Evolutionary conservation across 805 yeast species (phyloP), one percentile per base, ranked within the genome.

Genomic region (Starmerella vaccinii): DNA sequence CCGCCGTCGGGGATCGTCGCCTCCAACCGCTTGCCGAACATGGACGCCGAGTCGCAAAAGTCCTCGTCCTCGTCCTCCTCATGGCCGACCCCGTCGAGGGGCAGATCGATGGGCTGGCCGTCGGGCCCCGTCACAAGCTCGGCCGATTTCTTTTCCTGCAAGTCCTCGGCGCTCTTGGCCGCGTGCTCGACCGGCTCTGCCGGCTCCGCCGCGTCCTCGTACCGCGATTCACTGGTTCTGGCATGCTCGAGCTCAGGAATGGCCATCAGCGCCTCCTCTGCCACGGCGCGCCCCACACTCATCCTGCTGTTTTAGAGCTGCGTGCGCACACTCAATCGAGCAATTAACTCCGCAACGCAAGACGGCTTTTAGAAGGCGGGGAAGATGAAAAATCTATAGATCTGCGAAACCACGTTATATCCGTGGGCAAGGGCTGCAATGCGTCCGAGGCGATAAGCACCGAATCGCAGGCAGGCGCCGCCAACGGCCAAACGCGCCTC

Each of bases 1-100:
- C 82, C 80, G 2, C 78, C 76, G 41, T 81, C 84, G 5, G 78
- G 78, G 42, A 47, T 46, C 19, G 47, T 41, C 5, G 22, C 26
- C 42, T 47, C 51, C 15, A 47, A 46, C 13, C 16, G 22, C 18
- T 27, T 26, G 34, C 34, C 45, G 18, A 19, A 26, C 23, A 27
- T 19, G 5, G 45, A 41, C 16, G 45, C 45, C 23, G 45, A 21
- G 21, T 41, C 45, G 34, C 24, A 16, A 18, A 41, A 26, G 24
- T 29, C 45, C 16, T 41, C 45, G 18, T 41, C 33, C 18, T 37
- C 40, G 2, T 37, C 40, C 5, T 37, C 40, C 26, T 19, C 26
- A 9, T 16, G 26, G 16, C 21, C 26, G n/a, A 21, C 40, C 7
- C n/a, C 26, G 13, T 37, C 26, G 16, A 37, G 40, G 16, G 24